These are phyloP conservation scores for Gymnopus androsaceus DNA, from an alignment of 1,284 basidiomycete genomes.

Conservation along the genomic window DNA sequence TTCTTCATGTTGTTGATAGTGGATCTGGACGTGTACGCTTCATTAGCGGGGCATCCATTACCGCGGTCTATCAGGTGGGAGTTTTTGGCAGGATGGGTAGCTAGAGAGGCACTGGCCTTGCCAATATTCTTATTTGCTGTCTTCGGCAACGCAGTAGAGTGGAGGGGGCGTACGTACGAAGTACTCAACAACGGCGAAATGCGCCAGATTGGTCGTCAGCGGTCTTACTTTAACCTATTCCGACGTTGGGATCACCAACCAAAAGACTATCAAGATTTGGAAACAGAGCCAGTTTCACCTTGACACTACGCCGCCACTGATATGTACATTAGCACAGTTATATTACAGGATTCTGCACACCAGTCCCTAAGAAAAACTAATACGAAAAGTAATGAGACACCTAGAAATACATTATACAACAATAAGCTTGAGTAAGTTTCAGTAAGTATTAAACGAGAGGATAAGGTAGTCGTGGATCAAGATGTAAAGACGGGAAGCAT, in stretches of 20 bases:
- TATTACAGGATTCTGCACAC: background rate
- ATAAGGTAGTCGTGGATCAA: conserved; percentile 2
- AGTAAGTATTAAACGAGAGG: background rate
- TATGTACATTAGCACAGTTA: conserved; percentile 2
- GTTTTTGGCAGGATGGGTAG: conserved; percentile 78
- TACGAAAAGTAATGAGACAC: background rate
- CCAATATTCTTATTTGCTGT: conserved; percentile 86
- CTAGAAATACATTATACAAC: conserved; percentile 1
- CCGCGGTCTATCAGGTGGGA: conserved; percentile 48
- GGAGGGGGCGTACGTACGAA: conserved; percentile 76
- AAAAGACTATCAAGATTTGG: conserved; percentile 31
- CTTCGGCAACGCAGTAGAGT: conserved; percentile 76
- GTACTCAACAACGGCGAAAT: conserved; percentile 70
- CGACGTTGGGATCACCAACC: conserved; percentile 17
- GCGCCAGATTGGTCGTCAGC: conserved; percentile 22
- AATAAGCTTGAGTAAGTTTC: too few species aligned
- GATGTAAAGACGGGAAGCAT: conserved; percentile 5
- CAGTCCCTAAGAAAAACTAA: background rate
- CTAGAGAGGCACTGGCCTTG: conserved; percentile 77
- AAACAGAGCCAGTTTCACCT: conserved; percentile 31
- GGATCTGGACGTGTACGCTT: conserved; percentile 75
- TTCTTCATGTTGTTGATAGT: conserved; percentile 61
- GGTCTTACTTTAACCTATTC: conserved; percentile 23
- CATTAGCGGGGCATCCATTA: conserved; percentile 69
- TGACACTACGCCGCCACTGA: conserved; percentile 2